Evolutionary conservation across 2,329 filamentous ascomycete species (phyloP).

Genomic region (Xylariales sp.): DNA sequence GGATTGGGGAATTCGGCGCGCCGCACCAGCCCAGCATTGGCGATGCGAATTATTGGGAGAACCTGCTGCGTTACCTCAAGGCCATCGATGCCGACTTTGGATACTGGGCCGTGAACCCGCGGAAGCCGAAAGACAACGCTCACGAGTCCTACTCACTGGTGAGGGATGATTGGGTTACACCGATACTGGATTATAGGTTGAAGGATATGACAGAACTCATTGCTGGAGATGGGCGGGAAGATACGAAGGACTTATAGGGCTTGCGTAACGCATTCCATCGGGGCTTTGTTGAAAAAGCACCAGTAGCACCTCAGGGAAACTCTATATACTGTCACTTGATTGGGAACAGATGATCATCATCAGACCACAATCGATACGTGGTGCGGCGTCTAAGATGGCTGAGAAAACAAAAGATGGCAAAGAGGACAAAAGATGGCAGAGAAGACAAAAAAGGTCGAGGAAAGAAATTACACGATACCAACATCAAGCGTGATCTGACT

Average conservation of each 20-base stretch:
- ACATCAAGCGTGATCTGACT: too few relatives aligned
- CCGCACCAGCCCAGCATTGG: constrained; percentile 48
- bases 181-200: constrained; percentile 58
- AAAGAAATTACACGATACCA: too few relatives aligned
- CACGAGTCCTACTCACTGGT: constrained; percentile 59
- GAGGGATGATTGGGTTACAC: constrained; percentile 60
- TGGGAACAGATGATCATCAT: too few relatives aligned
- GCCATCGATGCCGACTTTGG: constrained; percentile 59
- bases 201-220: constrained; percentile 56
- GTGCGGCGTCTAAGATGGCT: too few relatives aligned
- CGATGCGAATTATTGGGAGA: constrained; percentile 61
- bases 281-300: background rate
- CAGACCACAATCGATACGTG: too few relatives aligned
- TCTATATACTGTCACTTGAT: too few relatives aligned
- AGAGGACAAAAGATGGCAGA: too few relatives aligned
- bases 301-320: background rate
- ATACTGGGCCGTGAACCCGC: constrained; percentile 66
- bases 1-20: constrained; percentile 64
- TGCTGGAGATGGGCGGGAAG: constrained; percentile 12
- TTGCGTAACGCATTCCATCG: background rate
- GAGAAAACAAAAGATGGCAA: too few relatives aligned
- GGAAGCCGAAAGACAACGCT: constrained; percentile 54
- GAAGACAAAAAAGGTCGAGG: too few relatives aligned
- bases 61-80: constrained; percentile 56
- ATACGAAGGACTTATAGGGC: constrained; percentile 1